Conservation (phyloP, 2,329 filamentous ascomycete species). For the Alternaria hordeiaustralica region DNA sequence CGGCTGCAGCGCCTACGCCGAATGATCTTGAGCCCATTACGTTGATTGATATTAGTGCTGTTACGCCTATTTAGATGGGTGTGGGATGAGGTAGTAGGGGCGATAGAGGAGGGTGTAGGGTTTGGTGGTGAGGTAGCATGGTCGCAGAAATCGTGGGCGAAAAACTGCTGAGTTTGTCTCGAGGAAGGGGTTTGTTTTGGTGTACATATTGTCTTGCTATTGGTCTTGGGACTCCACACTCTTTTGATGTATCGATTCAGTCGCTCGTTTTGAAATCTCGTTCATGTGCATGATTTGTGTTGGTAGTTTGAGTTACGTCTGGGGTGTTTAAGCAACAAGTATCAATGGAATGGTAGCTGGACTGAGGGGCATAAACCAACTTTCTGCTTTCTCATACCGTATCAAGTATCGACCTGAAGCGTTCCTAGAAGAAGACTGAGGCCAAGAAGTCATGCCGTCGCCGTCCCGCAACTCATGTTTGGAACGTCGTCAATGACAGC, state of each 20-base stretch:
- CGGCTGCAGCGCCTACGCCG: not conserved
- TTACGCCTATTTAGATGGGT: not conserved
- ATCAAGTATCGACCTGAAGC: not conserved
- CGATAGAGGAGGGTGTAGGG: too few species aligned
- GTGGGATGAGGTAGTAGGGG: not conserved
- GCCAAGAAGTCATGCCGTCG: not conserved
- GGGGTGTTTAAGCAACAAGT: not conserved
- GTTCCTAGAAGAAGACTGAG: not conserved
- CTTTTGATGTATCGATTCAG: not conserved
- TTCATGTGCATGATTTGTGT: not conserved
- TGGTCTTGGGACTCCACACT: not conserved
- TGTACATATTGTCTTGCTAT: not conserved
- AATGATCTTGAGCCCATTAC: constrained; percentile 9
- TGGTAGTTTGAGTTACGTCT: too few species aligned
- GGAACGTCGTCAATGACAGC: not conserved
- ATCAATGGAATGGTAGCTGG: not conserved
- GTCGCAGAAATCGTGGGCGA: not conserved
- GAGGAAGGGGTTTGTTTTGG: not conserved
- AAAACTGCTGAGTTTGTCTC: not conserved
- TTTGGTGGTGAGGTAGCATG: not conserved
- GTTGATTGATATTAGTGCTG: constrained; percentile 2
- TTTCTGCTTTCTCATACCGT: not conserved
- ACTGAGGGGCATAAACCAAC: rapidly evolving
- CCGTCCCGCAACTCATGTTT: not conserved
- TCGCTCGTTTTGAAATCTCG: not conserved